Base-by-base conservation (phyloP, 2,329 filamentous ascomycete genomes). In the Ophiosphaerella herpotricha region DNA sequence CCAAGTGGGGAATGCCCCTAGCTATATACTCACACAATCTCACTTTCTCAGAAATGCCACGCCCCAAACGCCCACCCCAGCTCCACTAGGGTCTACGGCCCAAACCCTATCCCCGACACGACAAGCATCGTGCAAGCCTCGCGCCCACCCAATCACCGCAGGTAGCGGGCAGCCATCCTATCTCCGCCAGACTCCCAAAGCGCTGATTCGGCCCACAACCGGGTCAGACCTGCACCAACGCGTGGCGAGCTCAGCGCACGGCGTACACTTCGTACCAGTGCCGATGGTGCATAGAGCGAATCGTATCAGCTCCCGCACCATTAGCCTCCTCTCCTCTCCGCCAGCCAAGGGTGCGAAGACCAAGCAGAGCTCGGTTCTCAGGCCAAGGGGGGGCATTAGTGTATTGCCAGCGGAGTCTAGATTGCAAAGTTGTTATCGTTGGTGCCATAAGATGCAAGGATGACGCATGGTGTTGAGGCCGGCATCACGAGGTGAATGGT, bases 101-200 rank as follows among this genome's bases (percentile, higher is more conserved):
- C 46, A 60, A 60, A 56, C 57, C 52, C 55, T 60, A 60, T 58
- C 54, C 57, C 57, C 57, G 57, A 50, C 57, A 49, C 40, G 24
- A 51, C 52, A 48, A 47, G 18, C 18, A 21, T 21, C 18, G 18
- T 21, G 4, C 18, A 21, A 51, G 51, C 37, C 35, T 29, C 38
- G 14, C 11, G 45, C 54, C 34, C 39, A 21, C 21, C 41, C 41
- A 43, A 43, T 43, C 41, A 43, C 39, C 16, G 16, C 31, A 9
- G 13, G 42, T 21, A 34, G 35, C 11, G 32, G 33, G 31, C 31
- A 14, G 31, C 16, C 42, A 36, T 16, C 18, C 47, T 50, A 58
- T 55, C 44, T 56, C 50, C 55, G 55, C 45, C 23, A 41, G 41
- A 44, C 51, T 39, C 46, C 45, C 34, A 42, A 33, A 23, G 37